These are phyloP conservation scores for Avena sativa DNA, from an alignment of 176 grass and related monocot species.

Conservation along the genomic window DNA sequence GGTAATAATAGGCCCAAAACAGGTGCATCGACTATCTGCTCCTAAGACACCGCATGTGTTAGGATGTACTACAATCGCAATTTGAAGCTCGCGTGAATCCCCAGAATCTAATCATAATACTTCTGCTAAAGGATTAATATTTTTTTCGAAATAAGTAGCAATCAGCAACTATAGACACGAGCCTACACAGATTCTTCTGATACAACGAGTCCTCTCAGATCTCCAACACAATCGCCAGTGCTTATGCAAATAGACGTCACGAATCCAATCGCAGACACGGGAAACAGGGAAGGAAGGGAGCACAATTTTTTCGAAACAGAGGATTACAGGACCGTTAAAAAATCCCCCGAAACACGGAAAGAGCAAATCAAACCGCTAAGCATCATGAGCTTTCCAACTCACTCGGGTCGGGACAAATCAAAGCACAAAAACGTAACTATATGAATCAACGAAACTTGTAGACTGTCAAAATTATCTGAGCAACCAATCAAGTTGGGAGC, in stretches of 20 bases:
- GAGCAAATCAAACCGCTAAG: constrained; percentile 29
- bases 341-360: constrained; percentile 16
- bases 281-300: neutral
- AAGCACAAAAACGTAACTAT: constrained; percentile 10
- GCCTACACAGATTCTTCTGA: neutral
- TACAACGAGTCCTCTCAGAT: constrained; percentile 34
- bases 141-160: neutral
- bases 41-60: neutral
- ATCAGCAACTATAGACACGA: constrained; percentile 9
- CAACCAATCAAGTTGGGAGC: constrained; percentile 19
- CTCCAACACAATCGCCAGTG: constrained; percentile 18
- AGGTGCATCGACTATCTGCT: constrained; percentile 4
- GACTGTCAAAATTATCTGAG: neutral
- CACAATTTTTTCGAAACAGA: neutral
- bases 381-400: constrained; percentile 1
- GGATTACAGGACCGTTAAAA: neutral
- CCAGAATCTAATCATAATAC: constrained; percentile 9
- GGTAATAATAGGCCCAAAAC: neutral
- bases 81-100: neutral
- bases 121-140: constrained; percentile 12
- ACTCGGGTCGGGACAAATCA: neutral
- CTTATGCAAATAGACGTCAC: neutral
- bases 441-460: constrained; percentile 24
- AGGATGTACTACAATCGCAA: neutral
- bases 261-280: constrained; percentile 23